phyloP scores from a whole-genome alignment of 352 stramenopile species.

The Thalassiosira tumida region DNA sequence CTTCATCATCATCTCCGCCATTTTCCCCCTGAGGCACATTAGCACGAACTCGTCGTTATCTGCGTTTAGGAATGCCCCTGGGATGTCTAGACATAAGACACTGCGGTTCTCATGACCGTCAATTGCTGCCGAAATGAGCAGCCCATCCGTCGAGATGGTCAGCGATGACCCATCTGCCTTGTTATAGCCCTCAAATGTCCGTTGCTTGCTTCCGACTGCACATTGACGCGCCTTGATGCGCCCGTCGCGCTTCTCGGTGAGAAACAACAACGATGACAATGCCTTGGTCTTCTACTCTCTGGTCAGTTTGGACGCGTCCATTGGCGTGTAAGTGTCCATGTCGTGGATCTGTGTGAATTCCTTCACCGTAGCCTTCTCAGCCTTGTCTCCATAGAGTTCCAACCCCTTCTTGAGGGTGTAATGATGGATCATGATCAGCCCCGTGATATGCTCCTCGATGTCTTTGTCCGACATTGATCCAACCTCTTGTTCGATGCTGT shows the following conservation, averaged over 20 bases:
- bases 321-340: not conserved
- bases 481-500: too few relatives aligned
- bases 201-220: not conserved
- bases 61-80: conserved; percentile 66
- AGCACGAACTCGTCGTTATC: conserved; percentile 43
- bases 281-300: conserved; percentile 8
- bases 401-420: conserved; percentile 8
- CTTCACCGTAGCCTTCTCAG: not conserved
- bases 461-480: too few relatives aligned
- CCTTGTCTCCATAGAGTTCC: conserved; percentile 16
- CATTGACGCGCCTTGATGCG: conserved; percentile 11
- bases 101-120: not conserved
- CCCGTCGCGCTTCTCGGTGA: conserved; percentile 46
- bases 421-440: too few relatives aligned
- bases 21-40: conserved; percentile 39
- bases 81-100: conserved; percentile 29
- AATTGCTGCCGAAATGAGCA: conserved; percentile 5
- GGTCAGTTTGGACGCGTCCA: not conserved
- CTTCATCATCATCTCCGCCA: conserved; percentile 54
- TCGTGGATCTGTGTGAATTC: conserved; percentile 30
- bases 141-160: not conserved
- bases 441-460: too few relatives aligned
- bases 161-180: not conserved
- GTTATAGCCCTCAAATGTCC: conserved; percentile 11
- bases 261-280: conserved; percentile 26